These are phyloP conservation scores for Amanita jacksonii DNA, from an alignment of 768 basidiomycete genomes.

Conservation along the genomic window DNA sequence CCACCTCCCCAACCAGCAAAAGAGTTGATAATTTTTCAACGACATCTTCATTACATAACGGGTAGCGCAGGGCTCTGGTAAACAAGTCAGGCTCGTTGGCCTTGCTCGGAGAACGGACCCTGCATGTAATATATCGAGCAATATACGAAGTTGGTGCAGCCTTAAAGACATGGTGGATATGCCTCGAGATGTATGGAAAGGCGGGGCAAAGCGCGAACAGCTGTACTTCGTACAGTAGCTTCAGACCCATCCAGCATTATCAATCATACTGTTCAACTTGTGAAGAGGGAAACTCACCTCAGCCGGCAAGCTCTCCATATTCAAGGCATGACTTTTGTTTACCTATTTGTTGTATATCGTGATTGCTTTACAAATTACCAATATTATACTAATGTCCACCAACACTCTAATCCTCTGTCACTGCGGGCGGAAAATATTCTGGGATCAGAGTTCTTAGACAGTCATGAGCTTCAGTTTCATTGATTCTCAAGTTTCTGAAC, in stretches of 20 bases:
- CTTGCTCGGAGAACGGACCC: slow-evolving; percentile 13
- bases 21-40: slow-evolving; percentile 32
- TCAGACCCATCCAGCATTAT: slow-evolving; percentile 9
- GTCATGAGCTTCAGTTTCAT: background rate
- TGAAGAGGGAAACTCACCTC: slow-evolving; percentile 1
- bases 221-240: slow-evolving; percentile 80
- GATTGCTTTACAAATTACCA: too few relatives aligned
- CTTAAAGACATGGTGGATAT: slow-evolving; percentile 44
- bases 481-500: slow-evolving; percentile 15
- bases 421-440: slow-evolving; percentile 48
- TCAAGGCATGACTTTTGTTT: too few relatives aligned
- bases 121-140: slow-evolving; percentile 54
- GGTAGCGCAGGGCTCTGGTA: slow-evolving; percentile 49
- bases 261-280: background rate
- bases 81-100: slow-evolving; percentile 22
- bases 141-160: slow-evolving; percentile 47
- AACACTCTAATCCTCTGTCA: background rate
- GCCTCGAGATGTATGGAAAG: slow-evolving; percentile 50
- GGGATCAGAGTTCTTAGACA: slow-evolving; percentile 38
- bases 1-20: slow-evolving; percentile 4
- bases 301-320: slow-evolving; percentile 7
- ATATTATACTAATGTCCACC: background rate
- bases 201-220: slow-evolving; percentile 53
- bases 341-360: too few relatives aligned
- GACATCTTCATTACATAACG: slow-evolving; percentile 47